A percentile compares a stretch with the other conserved stretches of the same genome.
Conservation (phyloP, 2,329 filamentous ascomycete species). For the Microthyrium microscopicum region DNA sequence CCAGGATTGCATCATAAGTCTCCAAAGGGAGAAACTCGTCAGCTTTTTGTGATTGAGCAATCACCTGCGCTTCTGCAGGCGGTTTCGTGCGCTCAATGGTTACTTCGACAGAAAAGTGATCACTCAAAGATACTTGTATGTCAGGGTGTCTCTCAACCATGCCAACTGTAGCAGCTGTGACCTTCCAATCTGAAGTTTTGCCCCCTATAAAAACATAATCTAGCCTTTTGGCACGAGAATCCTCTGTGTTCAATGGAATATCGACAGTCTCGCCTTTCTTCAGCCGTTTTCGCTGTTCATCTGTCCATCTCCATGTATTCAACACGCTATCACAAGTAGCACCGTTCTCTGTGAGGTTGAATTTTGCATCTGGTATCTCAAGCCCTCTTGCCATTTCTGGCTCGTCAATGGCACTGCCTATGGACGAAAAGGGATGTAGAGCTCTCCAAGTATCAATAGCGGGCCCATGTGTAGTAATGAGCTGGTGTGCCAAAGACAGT, state of each 20-base stretch:
- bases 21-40: constrained; percentile 19
- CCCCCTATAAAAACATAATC: constrained; percentile 84
- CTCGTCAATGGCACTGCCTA: constrained; percentile 54
- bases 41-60: neutral
- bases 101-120: constrained; percentile 84
- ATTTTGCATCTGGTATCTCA: constrained; percentile 57
- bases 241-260: constrained; percentile 48
- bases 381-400: constrained; percentile 48
- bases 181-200: constrained; percentile 41
- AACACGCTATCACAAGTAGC: constrained; percentile 70
- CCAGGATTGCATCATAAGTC: constrained; percentile 57
- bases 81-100: constrained; percentile 36
- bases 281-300: constrained; percentile 50
- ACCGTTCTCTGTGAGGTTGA: constrained; percentile 67
- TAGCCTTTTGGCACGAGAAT: constrained; percentile 66
- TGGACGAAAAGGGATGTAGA: constrained; percentile 65
- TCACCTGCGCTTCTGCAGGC: neutral
- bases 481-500: constrained; percentile 61
- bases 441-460: constrained; percentile 74
- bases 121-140: constrained; percentile 72
- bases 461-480: constrained; percentile 63
- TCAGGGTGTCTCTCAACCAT: constrained; percentile 70
- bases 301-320: constrained; percentile 89
- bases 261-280: constrained; percentile 45
- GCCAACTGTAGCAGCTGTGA: constrained; percentile 54